These are phyloP conservation scores for Annulohypoxylon moriforme DNA, from an alignment of 495 filamentous ascomycete species.

Conservation along the genomic window DNA sequence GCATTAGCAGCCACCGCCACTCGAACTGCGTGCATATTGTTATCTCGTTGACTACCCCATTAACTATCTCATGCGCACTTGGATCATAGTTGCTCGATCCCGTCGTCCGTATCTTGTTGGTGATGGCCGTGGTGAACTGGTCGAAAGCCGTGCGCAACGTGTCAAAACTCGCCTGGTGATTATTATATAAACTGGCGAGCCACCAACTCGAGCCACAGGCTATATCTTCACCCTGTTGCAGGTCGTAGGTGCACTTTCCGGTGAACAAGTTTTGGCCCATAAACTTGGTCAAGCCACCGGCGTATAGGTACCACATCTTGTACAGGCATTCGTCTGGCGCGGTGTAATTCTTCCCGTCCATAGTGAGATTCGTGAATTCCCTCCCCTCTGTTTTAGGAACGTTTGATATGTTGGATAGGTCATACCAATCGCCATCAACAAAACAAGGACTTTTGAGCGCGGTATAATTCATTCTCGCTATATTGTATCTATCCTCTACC, in stretches of 20 bases:
- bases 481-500: neutral
- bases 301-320: constrained; percentile 18
- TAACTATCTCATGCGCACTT: neutral
- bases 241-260: constrained; percentile 7
- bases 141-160: constrained; percentile 25
- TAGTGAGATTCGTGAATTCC: constrained; percentile 9
- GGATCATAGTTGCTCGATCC: constrained; percentile 16
- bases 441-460: constrained; percentile 19
- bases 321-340: constrained; percentile 22
- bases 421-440: constrained; percentile 13
- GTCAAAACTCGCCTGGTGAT: constrained; percentile 19
- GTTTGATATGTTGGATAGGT: constrained; percentile 14
- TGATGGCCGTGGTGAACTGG: constrained; percentile 23
- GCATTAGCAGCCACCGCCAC: constrained; percentile 37
- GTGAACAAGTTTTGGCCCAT: neutral
- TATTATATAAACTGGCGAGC: constrained; percentile 20
- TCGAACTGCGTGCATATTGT: constrained; percentile 33
- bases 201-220: constrained; percentile 18
- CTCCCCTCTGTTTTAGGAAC: constrained; percentile 12
- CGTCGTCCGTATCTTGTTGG: constrained; percentile 29
- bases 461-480: constrained; percentile 12
- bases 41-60: constrained; percentile 9
- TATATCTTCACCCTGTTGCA: neutral
- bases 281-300: neutral
- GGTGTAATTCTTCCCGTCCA: constrained; percentile 31